A percentile compares a stretch with the other conserved stretches of the same genome.
Conservation (phyloP, 768 basidiomycete genomes). For the Auricularia heimuer region DNA sequence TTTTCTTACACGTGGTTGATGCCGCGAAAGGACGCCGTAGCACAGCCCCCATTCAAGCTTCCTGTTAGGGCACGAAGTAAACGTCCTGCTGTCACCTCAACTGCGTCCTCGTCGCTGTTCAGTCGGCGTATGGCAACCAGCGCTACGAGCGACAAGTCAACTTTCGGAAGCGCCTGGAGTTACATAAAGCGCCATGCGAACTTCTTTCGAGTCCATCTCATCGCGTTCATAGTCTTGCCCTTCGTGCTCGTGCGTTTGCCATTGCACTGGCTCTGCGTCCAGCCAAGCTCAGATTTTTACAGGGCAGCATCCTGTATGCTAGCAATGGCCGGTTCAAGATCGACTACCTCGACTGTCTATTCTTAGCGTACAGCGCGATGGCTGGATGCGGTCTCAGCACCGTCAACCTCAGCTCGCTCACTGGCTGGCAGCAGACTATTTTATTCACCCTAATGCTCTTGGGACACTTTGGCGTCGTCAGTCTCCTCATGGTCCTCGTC, state of each 20-base stretch:
- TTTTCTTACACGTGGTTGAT: too few relatives aligned
- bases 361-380: slow-evolving; percentile 23
- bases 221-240: slow-evolving; percentile 21
- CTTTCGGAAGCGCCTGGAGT: background rate
- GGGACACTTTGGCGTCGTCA: slow-evolving; percentile 13
- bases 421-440: slow-evolving; percentile 22
- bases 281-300: slow-evolving; percentile 9
- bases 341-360: slow-evolving; percentile 26
- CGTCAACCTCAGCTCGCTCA: slow-evolving; percentile 23
- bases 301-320: slow-evolving; percentile 23
- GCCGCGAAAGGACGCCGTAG: too few relatives aligned
- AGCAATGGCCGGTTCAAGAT: slow-evolving; percentile 21
- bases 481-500: slow-evolving; percentile 1
- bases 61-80: too few relatives aligned
- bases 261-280: background rate
- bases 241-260: background rate
- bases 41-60: too few relatives aligned
- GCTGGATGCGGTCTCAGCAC: slow-evolving; percentile 27
- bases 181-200: slow-evolving; percentile 10
- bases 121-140: background rate
- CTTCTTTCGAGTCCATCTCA: slow-evolving; percentile 25
- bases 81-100: too few relatives aligned
- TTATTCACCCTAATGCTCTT: slow-evolving; percentile 25
- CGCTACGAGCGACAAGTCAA: background rate
- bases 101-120: too few relatives aligned